Evolutionary conservation across 495 filamentous ascomycete genomes (phyloP).

Genomic region (Neurospora pannonica): DNA sequence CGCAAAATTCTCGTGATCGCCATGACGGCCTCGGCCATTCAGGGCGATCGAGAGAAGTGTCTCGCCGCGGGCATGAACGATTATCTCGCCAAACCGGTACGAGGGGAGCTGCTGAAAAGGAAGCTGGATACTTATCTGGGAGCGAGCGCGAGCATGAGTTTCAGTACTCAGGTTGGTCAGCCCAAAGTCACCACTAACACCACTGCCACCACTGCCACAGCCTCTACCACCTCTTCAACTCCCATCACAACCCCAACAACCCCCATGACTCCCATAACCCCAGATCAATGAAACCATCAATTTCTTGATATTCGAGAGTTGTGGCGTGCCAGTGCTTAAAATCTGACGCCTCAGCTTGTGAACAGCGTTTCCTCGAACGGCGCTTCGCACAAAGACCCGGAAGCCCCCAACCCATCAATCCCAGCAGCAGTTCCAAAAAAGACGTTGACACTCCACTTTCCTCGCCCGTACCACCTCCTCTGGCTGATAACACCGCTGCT

Average conservation of each 20-base stretch:
- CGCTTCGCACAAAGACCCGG: background rate
- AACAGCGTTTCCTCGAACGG: background rate
- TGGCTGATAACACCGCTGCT: background rate
- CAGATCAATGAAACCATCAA: background rate
- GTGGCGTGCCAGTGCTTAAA: background rate
- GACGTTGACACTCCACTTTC: background rate
- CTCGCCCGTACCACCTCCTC: background rate
- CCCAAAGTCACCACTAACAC: background rate
- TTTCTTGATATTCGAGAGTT: background rate
- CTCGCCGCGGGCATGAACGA: slow-evolving; percentile 92
- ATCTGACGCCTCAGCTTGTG: background rate
- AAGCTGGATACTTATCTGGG: slow-evolving; percentile 60
- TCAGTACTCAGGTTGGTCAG: background rate
- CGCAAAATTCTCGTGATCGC: slow-evolving; percentile 76
- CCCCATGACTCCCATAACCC: slow-evolving; percentile 4
- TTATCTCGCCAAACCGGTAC: slow-evolving; percentile 85
- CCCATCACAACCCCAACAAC: slow-evolving; percentile 7
- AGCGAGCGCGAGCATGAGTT: slow-evolving; percentile 10
- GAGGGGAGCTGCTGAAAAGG: slow-evolving; percentile 60
- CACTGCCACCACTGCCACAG: background rate
- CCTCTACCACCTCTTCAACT: background rate
- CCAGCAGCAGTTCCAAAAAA: background rate
- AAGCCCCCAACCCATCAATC: background rate
- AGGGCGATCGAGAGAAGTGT: slow-evolving; percentile 86
- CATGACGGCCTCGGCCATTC: slow-evolving; percentile 88